Evolutionary conservation across 1,139 yeast genomes (phyloP), one percentile per base, ranked within the genome.

Genomic region (Yamadazyma triangularis): DNA sequence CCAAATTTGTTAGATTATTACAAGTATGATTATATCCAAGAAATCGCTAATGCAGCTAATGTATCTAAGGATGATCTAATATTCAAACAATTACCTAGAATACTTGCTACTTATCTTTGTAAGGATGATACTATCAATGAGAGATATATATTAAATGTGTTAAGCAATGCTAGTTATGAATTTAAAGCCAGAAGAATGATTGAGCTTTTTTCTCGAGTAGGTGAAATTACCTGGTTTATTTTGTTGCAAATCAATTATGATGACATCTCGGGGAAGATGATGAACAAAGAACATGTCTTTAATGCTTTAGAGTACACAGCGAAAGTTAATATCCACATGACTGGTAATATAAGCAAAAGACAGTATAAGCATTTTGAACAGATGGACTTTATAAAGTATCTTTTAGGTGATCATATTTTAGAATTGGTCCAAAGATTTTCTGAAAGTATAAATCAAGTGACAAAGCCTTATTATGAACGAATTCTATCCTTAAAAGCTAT

Each of bases 381-480:
- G 20, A 7, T 15, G 6, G 50, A 56, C 25, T 47, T 41, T 27
- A 47, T 64, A 13, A 51, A 52, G 26, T 45, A 51, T 35, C 50
- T 61, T 30, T 56, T 81, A 14, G 72, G 72, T 16, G 74, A 72
- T 26, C 73, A 80, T 48, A 78, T 88, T 3, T 62, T 89, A 25
- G 95, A 93, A 35, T 66, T 91, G 20, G 81, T 87, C 2, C 94
- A 64, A 37, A 71, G 76, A 28, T 84, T 89, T 42, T 81, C 95
- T 7, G 88, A 84, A 39, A 77, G 80, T 19, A 77, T 89, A 19
- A 83, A 87, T 46, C 88, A 83, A 38, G 70, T 73, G 11, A 69
- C 73, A 2, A 78, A 79, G 25, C 85, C 95, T 0, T 79, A 73
- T 44, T 64, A 79, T 32, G 89, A 85, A 34, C 86, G 86, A 48